Percentiles rank a stretch among this genome's conserved stretches.
These are phyloP conservation scores for Medicago ruthenica DNA, from an alignment of 306 rosid species.

Conservation along the genomic window DNA sequence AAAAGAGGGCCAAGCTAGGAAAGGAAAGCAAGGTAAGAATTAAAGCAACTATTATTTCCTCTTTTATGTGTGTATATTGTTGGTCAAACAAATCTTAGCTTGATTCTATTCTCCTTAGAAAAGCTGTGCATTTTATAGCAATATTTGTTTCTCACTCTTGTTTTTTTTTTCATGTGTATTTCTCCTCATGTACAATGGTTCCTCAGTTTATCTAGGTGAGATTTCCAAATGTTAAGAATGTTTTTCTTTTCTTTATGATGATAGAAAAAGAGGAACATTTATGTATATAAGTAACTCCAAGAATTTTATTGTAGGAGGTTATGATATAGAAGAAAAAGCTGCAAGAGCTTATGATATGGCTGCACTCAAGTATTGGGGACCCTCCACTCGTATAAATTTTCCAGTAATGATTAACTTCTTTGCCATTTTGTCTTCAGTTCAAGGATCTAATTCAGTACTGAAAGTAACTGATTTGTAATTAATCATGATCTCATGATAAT, in stretches of 20 bases:
- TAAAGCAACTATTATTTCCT: not conserved
- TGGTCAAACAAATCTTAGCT: slow-evolving; percentile 34
- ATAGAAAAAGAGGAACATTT: slow-evolving; percentile 35
- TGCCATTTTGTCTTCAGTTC: slow-evolving; percentile 33
- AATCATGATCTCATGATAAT: slow-evolving; percentile 34
- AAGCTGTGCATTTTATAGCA: slow-evolving; percentile 29
- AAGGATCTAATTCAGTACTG: slow-evolving; percentile 10
- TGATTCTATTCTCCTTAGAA: slow-evolving; percentile 21
- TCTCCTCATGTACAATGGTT: slow-evolving; percentile 32
- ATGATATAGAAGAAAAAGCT: slow-evolving; percentile 95
- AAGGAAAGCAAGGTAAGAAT: slow-evolving; percentile 88
- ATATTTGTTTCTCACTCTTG: slow-evolving; percentile 34
- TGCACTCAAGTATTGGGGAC: slow-evolving; percentile 97
- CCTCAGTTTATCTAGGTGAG: slow-evolving; percentile 91
- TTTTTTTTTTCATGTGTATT: slow-evolving; percentile 20
- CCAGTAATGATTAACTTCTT: slow-evolving; percentile 54
- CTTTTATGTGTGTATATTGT: slow-evolving; percentile 14
- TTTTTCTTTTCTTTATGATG: slow-evolving; percentile 15
- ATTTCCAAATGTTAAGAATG: slow-evolving; percentile 7
- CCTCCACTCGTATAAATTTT: slow-evolving; percentile 90
- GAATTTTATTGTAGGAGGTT: slow-evolving; percentile 70
- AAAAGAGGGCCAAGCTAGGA: slow-evolving; percentile 95
- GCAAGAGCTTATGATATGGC: slow-evolving; percentile 96
- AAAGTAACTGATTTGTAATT: slow-evolving; percentile 13
- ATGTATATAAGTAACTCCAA: slow-evolving; percentile 45